Conservation (phyloP, 352 stramenopile genomes). For the Globisporangium cystogenes region DNA sequence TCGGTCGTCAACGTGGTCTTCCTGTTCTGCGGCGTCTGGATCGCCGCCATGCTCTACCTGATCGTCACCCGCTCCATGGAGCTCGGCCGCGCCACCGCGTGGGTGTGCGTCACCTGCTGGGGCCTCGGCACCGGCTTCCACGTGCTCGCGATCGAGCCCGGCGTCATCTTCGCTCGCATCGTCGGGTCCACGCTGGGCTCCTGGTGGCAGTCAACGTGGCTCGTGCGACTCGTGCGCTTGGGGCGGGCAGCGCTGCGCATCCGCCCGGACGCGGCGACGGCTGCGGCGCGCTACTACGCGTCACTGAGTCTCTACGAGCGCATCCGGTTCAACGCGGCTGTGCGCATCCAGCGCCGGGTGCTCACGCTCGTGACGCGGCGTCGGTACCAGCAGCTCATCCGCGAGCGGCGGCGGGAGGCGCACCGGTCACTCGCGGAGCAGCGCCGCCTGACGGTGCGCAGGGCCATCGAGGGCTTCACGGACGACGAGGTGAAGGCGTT, state of each 20-base stretch:
- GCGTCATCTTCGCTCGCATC: constrained; percentile 42
- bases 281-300: constrained; percentile 26
- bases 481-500: constrained; percentile 64
- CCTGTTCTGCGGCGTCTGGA: constrained; percentile 30
- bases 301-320: constrained; percentile 65
- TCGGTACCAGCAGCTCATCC: constrained; percentile 42
- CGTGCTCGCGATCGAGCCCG: constrained; percentile 40
- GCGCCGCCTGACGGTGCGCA: constrained; percentile 33
- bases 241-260: constrained; percentile 48
- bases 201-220: constrained; percentile 47
- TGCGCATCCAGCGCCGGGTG: constrained; percentile 59
- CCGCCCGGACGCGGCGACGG: constrained; percentile 20
- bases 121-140: constrained; percentile 38
- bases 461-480: constrained; percentile 56
- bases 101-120: constrained; percentile 49
- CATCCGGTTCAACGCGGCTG: constrained; percentile 59
- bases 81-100: constrained; percentile 41
- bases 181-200: constrained; percentile 39
- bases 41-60: constrained; percentile 32
- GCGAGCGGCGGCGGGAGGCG: constrained; percentile 33
- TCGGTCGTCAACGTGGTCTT: constrained; percentile 62
- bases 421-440: constrained; percentile 31
- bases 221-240: constrained; percentile 35
- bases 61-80: constrained; percentile 37
- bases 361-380: constrained; percentile 43